Evolutionary conservation across 108 stramenopile species (phyloP).

Genomic region (Parmales sp.): DNA sequence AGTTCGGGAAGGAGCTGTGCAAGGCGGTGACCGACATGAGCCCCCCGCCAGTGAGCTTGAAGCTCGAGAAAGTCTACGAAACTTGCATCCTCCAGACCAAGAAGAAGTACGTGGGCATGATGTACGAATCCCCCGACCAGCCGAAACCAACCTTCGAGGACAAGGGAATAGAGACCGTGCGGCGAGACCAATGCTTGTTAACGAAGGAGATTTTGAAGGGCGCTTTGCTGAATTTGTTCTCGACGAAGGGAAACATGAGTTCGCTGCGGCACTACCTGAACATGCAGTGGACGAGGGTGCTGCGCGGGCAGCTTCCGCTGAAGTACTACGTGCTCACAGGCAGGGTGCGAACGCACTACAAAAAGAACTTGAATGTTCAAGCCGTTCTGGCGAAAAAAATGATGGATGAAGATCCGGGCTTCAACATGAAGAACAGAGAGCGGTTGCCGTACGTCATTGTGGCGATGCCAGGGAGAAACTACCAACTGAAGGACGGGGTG

Average conservation of each 20-base stretch:
- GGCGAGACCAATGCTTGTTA: conserved; percentile 67
- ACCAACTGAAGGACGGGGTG: conserved; percentile 65
- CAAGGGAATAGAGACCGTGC: conserved; percentile 76
- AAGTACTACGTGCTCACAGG: not conserved
- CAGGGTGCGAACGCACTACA: not conserved
- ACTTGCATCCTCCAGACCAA: conserved; percentile 79
- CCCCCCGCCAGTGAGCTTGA: conserved; percentile 84
- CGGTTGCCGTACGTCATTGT: conserved; percentile 73
- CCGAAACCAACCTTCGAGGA: conserved; percentile 67
- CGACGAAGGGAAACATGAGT: conserved; percentile 37
- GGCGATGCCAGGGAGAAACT: conserved; percentile 58
- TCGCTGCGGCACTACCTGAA: conserved; percentile 48
- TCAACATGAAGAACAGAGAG: conserved; percentile 63
- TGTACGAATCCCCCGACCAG: conserved; percentile 59
- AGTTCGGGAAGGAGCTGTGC: conserved; percentile 84
- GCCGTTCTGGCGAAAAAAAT: not conserved
- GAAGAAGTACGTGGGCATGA: conserved; percentile 82
- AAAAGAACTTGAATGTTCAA: not conserved
- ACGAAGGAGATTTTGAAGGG: conserved; percentile 70
- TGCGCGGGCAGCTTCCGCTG: not conserved
- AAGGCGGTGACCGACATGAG: conserved; percentile 63
- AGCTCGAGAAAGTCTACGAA: conserved; percentile 91
- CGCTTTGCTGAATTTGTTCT: conserved; percentile 60
- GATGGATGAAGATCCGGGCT: conserved; percentile 32
- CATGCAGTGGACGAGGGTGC: conserved; percentile 64